Evolutionary conservation across 1,284 basidiomycete genomes (phyloP).

Genomic region (Ustilago hordei): DNA sequence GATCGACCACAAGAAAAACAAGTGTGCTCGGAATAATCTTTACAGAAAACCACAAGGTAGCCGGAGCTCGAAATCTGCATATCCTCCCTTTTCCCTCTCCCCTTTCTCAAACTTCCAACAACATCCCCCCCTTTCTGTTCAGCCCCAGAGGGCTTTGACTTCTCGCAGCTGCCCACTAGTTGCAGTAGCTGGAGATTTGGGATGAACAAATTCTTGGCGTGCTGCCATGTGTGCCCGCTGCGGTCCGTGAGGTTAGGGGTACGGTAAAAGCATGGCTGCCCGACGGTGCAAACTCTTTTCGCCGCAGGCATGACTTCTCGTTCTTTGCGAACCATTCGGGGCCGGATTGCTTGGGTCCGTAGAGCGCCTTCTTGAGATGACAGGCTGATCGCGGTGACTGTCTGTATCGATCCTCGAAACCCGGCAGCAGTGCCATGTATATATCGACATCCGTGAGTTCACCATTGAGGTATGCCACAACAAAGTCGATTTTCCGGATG

Average conservation of each 20-base stretch:
- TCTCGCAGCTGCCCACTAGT: background rate
- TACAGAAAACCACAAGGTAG: constrained; percentile 16
- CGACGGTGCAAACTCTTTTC: background rate
- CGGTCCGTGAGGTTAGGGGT: background rate
- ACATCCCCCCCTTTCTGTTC: constrained; percentile 1
- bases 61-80: constrained; percentile 23
- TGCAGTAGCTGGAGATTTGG: background rate
- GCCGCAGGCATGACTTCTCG: background rate
- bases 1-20: background rate
- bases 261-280: background rate
- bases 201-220: background rate
- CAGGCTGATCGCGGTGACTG: too few species aligned
- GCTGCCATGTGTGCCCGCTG: background rate
- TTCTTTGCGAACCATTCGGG: background rate
- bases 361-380: too few species aligned
- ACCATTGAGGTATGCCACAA: too few species aligned
- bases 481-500: too few species aligned
- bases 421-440: too few species aligned
- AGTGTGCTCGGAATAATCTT: constrained; percentile 31
- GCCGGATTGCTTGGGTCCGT: too few species aligned
- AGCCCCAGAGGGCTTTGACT: constrained; percentile 1
- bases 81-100: background rate
- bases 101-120: constrained; percentile 18
- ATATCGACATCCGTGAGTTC: too few species aligned
- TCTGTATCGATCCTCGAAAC: too few species aligned